Base-by-base conservation (phyloP, 1,284 basidiomycete genomes). In the Cryptococcus hybrid region DNA sequence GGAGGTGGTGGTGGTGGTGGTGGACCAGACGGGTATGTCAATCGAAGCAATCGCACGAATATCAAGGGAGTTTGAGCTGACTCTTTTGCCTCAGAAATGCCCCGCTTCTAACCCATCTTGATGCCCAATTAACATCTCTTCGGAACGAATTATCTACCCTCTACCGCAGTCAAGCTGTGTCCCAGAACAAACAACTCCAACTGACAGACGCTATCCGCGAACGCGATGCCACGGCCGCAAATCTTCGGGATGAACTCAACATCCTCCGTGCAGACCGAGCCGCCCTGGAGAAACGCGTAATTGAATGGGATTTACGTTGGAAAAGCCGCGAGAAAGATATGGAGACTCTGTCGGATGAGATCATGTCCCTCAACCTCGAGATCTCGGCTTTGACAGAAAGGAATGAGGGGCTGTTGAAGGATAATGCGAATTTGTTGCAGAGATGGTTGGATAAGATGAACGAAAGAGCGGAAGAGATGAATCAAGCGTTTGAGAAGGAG, bases 381-480 rank as follows among this genome's bases (percentile, higher is more conserved):
- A 84, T 98, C 13, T 84, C 86, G 47, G 90, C 94, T 71, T 86
- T 96, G 43, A 88, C 91, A 61, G 85, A 91, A 62, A 86, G 90
- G 43, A 97, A 96, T 73, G 82, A 86, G 66, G 88, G 83, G 24
- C 83, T 99, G 49, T 86, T 86, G 56, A 88, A 88, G 69, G 95
- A 99, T 78, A 99, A 99, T 69, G 93, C 94, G 15, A 88, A 89
- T 65, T 83, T 99, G 44, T 82, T 99, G 1, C 92, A 97, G 74
- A 86, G 93, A 13, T 97, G 93, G 93, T 82, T 97, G 30, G 93
- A 96, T 73, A 88, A 89, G 65, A 96, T 96, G 80, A 92, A 96
- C 71, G 81, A 85, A 12, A 92, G 94, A 70, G 95, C 88, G 5
- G 92, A 94, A 75, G 87, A 87, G 80, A 92, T 99, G 89, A 98